phyloP scores from a whole-genome alignment of 1,284 basidiomycete species.

The Tylopilus sp. region DNA sequence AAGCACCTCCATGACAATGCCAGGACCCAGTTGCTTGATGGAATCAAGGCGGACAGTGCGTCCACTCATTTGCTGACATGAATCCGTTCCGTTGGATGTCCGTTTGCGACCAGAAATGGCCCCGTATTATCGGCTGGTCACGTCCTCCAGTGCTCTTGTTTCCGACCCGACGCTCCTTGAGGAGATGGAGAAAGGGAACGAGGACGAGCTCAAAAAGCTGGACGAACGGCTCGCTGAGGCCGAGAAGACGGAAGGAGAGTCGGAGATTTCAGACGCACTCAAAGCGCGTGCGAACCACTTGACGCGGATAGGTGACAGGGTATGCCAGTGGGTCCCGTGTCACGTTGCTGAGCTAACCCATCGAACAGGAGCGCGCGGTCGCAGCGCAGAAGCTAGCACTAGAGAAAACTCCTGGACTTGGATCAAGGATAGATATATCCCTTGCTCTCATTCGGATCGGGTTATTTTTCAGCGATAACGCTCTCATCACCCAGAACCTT shows the following conservation, averaged over 20 bases:
- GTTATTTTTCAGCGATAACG: slow-evolving; percentile 85
- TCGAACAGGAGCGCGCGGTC: slow-evolving; percentile 63
- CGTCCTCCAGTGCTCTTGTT: slow-evolving; percentile 44
- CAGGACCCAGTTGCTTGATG: slow-evolving; percentile 63
- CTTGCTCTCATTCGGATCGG: slow-evolving; percentile 88
- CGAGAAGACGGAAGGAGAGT: slow-evolving; percentile 89
- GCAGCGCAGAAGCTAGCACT: slow-evolving; percentile 83
- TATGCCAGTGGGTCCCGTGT: slow-evolving; percentile 29
- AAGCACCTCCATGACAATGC: slow-evolving; percentile 65
- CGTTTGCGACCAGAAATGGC: slow-evolving; percentile 64
- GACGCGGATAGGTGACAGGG: slow-evolving; percentile 91
- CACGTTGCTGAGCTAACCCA: not conserved
- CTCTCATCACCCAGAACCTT: slow-evolving; percentile 72
- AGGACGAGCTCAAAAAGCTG: slow-evolving; percentile 70
- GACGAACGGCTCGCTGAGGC: slow-evolving; percentile 83
- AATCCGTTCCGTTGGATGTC: not conserved
- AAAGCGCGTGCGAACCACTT: slow-evolving; percentile 82
- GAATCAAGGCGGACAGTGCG: slow-evolving; percentile 83
- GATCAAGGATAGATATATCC: slow-evolving; percentile 90
- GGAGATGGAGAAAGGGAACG: slow-evolving; percentile 73
- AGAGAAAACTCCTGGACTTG: slow-evolving; percentile 90
- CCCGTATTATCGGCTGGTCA: slow-evolving; percentile 68
- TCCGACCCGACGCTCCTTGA: slow-evolving; percentile 61
- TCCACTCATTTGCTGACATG: slow-evolving; percentile 12
- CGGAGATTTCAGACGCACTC: slow-evolving; percentile 87